Conservation (phyloP, 2,329 filamentous ascomycete species). For the Trichoderma sp. region DNA sequence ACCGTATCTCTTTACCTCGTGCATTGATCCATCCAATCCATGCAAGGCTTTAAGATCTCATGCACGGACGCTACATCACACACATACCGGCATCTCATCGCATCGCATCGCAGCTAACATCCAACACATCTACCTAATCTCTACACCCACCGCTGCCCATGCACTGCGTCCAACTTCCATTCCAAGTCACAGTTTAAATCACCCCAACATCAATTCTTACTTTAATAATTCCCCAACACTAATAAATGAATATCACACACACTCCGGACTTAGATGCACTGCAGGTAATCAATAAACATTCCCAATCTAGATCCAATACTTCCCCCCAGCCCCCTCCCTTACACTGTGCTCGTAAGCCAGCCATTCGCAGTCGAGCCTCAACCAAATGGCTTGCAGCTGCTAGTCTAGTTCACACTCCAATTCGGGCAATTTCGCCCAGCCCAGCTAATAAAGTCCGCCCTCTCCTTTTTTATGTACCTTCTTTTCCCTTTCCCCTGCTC, state of each 20-base stretch:
- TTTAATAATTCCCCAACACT: neutral
- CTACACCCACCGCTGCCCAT: neutral
- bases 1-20: neutral
- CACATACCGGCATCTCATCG: neutral
- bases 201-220: neutral
- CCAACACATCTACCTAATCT: too few relatives aligned
- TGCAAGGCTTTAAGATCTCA: neutral
- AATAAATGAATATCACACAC: neutral
- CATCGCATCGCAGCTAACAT: too few relatives aligned
- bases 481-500: neutral
- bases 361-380: constrained; percentile 14
- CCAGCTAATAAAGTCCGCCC: neutral
- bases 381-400: neutral
- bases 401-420: neutral
- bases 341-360: constrained; percentile 4
- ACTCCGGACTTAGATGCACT: neutral
- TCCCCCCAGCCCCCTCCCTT: neutral
- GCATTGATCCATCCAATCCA: neutral
- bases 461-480: neutral
- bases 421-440: neutral
- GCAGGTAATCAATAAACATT: neutral
- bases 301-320: too few relatives aligned
- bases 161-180: neutral
- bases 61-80: neutral
- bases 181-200: neutral